phyloP scores from a whole-genome alignment of 2,329 filamentous ascomycete genomes.

The Seiridium unicorne region DNA sequence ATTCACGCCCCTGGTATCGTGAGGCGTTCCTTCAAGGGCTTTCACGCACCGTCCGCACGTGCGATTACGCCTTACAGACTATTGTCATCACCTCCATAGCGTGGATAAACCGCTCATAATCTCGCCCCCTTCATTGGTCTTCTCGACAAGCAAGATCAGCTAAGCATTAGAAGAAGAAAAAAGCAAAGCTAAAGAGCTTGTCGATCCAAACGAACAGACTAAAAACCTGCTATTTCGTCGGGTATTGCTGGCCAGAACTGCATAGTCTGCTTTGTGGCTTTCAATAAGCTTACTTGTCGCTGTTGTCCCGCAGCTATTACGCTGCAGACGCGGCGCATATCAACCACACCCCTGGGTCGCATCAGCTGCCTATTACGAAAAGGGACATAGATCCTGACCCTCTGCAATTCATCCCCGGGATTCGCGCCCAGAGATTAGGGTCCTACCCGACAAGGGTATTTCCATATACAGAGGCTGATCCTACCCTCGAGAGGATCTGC shows the following conservation, averaged over 20 bases:
- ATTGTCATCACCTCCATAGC: not conserved
- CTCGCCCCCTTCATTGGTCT: not conserved
- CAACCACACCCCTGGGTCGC: constrained; percentile 9
- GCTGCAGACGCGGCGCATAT: constrained; percentile 6
- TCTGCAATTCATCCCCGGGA: not conserved
- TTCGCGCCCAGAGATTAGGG: not conserved
- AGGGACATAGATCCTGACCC: constrained; percentile 2
- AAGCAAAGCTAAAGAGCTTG: not conserved
- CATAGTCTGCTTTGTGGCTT: constrained; percentile 4
- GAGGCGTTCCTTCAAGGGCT: not conserved
- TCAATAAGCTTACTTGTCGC: constrained; percentile 1
- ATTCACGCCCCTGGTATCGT: not conserved
- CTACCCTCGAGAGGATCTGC: not conserved
- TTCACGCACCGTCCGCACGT: constrained; percentile 6
- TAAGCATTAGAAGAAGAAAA: not conserved
- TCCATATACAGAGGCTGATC: constrained; percentile 2
- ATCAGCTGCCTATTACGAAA: constrained; percentile 3
- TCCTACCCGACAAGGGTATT: constrained; percentile 1
- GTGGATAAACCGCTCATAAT: not conserved
- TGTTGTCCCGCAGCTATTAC: not conserved
- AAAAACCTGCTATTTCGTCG: not conserved
- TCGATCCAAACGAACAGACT: not conserved
- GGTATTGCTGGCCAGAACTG: not conserved
- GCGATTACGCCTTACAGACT: constrained; percentile 11
- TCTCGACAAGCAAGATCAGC: not conserved